Conservation (phyloP, 2,329 filamentous ascomycete genomes). For the Mycosphaerella sp. region DNA sequence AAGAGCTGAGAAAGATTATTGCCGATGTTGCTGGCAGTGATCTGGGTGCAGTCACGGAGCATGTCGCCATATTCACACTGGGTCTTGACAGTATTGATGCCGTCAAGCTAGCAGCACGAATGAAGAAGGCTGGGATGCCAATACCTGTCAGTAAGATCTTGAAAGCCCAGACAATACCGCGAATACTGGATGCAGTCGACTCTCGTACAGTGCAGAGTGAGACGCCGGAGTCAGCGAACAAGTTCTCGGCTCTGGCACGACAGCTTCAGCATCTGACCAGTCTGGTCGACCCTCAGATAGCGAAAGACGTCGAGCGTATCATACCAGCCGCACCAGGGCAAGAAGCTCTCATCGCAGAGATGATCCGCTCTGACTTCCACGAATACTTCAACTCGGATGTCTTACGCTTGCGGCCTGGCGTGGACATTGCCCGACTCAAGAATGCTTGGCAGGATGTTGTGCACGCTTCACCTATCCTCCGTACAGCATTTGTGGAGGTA, state of each 20-base stretch:
- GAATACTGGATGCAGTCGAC: constrained; percentile 44
- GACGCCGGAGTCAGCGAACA: background rate
- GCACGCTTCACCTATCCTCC: constrained; percentile 60
- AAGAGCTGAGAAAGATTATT: constrained; percentile 55
- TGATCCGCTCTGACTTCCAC: constrained; percentile 65
- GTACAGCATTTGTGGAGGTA: constrained; percentile 66
- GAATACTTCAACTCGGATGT: constrained; percentile 85
- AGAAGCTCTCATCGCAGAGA: constrained; percentile 78
- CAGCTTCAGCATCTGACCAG: constrained; percentile 12
- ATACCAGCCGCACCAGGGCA: constrained; percentile 77
- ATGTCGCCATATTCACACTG: constrained; percentile 68
- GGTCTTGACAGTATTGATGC: constrained; percentile 89
- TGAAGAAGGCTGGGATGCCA: constrained; percentile 55
- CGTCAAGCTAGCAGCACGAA: constrained; percentile 71
- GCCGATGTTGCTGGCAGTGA: constrained; percentile 54
- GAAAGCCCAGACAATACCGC: constrained; percentile 60
- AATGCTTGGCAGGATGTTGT: constrained; percentile 59
- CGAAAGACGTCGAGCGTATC: constrained; percentile 48
- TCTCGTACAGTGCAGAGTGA: background rate
- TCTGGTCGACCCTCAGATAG: background rate
- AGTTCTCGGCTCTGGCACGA: constrained; percentile 12
- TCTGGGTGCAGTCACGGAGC: constrained; percentile 47
- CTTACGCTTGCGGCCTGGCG: constrained; percentile 51
- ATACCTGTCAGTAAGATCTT: constrained; percentile 73
- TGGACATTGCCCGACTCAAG: constrained; percentile 54